Evolutionary conservation across 2,329 filamentous ascomycete species (phyloP), one percentile per base, ranked within the genome.

Genomic region (Beauveria sp.): DNA sequence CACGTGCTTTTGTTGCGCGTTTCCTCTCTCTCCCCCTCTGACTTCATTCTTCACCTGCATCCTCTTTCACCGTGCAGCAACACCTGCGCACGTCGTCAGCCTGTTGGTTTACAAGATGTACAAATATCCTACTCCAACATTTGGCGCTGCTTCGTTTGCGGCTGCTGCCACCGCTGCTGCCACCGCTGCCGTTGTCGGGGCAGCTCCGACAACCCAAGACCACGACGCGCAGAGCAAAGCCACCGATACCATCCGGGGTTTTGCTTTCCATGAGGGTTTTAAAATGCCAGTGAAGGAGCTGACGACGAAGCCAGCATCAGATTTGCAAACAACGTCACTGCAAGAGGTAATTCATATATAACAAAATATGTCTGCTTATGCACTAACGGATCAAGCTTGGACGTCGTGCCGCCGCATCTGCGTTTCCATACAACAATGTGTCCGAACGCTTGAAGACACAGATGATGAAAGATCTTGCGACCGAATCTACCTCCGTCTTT

Each of bases 401-500:
- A 9, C 38, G 28, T 1, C 26, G 40, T 9, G 49, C 40, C 26
- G 28, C 50, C 26, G 28, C 50, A 3, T n/a, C 24, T 22, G 5
- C 14, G 2, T 60, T 50, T 26, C 50, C 26, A 1, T 47, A 38
- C 10, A 28, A 47, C 9, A 38, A 26, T 16, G n/a, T 47, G 10
- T 16, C 42, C 1, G 26, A 2, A 5, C n/a, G 20, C 22, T 9
- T 55, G 4, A 61, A 50, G n/a, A 24, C 18, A 2, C 51, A 50
- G 43, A 61, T 61, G 51, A 26, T 10, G 6, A 26, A 49, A 22
- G 28, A 42, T 12, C 26, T 61, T 14, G 16, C 26, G 3, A n/a
- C 20, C 1, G n/a, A 16, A 2, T n/a, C 30, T 26, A 30, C 49
- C 3, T 47, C 58, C 1, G 65, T 71, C 10, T 70, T 67, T 42